These are phyloP conservation scores for Dioscorea dumetorum DNA, from an alignment of 106 monocot species.

Conservation along the genomic window DNA sequence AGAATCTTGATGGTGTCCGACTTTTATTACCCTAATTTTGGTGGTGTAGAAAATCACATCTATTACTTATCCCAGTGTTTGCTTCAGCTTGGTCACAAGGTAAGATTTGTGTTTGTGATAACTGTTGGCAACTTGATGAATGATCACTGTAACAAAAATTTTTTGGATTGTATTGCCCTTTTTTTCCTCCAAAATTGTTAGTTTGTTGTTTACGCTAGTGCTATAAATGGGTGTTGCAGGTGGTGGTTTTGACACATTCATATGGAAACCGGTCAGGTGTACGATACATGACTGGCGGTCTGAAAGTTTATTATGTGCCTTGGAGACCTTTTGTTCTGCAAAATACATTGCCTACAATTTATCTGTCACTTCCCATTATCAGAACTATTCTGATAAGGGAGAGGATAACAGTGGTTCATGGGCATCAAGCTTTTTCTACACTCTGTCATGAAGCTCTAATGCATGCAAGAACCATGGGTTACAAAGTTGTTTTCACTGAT, in stretches of 20 bases:
- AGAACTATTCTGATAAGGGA: slow-evolving; percentile 82
- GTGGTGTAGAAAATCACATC: slow-evolving; percentile 95
- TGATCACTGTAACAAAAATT: no score
- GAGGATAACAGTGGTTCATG: slow-evolving; percentile 86
- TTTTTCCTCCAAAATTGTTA: no score
- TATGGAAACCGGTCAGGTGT: slow-evolving; percentile 90
- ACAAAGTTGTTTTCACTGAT: slow-evolving; percentile 83
- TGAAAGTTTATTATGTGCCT: slow-evolving; percentile 92
- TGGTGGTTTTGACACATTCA: slow-evolving; percentile 88
- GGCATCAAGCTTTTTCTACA: slow-evolving; percentile 97
- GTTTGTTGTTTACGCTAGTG: no score
- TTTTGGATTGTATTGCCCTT: no score
- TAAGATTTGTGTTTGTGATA: slow-evolving; percentile 3
- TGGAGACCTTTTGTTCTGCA: slow-evolving; percentile 93
- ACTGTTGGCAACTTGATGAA: no score
- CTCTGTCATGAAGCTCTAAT: slow-evolving; percentile 93
- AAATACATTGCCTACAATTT: slow-evolving; percentile 88
- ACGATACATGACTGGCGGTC: slow-evolving; percentile 73
- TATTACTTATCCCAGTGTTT: slow-evolving; percentile 90
- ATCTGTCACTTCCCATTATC: slow-evolving; percentile 68
- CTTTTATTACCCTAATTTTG: slow-evolving; percentile 95
- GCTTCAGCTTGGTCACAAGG: slow-evolving; percentile 91
- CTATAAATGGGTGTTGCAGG: slow-evolving; percentile 24
- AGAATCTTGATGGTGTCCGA: slow-evolving; percentile 94
- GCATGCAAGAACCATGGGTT: slow-evolving; percentile 96